Evolutionary conservation across 1,284 basidiomycete species (phyloP), one percentile per base, ranked within the genome.

Genomic region (Ceratobasidium sp.): DNA sequence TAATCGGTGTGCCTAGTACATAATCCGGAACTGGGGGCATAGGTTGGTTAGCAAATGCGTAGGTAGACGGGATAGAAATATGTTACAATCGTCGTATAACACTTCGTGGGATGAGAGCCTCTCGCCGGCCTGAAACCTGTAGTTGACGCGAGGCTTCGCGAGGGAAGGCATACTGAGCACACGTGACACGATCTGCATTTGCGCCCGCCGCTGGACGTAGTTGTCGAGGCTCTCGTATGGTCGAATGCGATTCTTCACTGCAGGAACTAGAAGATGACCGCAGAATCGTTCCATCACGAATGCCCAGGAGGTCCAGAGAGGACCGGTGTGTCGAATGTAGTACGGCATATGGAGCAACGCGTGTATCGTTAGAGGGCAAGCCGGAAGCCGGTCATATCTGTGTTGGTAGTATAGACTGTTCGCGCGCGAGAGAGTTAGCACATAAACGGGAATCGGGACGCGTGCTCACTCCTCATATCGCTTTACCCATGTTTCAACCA

Each of bases 221-320:
- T 59, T 59, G 56, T 59, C 56, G 31, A 59, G 56, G 29, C 33
- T 15, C 8, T 59, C 56, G 31, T 59, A 59, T 6, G 56, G 56
- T 27, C 56, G 56, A 48, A 48, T 75, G 1, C 78, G 79, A 59
- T 77, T 81, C 8, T 54, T 57, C 19, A 82, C 78, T 1, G 77
- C 77, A 4, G 78, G 79, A 24, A 78, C 78, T 27, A 78, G 75
- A 17, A 82, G 72, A n/a, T 31, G 44, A 1, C 80, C 78, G 75
- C 82, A 82, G 45, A 77, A 79, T 1, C 79, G 77, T 64, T 82
- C 81, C 79, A 81, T 86, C 0, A 82, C 81, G 72, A 85, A 86
- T 0, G 85, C 83, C 86, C 85, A 87, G 59, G 84, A 84, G 14
- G 77, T 77, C 84, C 85, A 86, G 0, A 85, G 83, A 2, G 84